Base-by-base conservation (phyloP, 139 green algal species). In the Raphidocelis subcapitata region DNA sequence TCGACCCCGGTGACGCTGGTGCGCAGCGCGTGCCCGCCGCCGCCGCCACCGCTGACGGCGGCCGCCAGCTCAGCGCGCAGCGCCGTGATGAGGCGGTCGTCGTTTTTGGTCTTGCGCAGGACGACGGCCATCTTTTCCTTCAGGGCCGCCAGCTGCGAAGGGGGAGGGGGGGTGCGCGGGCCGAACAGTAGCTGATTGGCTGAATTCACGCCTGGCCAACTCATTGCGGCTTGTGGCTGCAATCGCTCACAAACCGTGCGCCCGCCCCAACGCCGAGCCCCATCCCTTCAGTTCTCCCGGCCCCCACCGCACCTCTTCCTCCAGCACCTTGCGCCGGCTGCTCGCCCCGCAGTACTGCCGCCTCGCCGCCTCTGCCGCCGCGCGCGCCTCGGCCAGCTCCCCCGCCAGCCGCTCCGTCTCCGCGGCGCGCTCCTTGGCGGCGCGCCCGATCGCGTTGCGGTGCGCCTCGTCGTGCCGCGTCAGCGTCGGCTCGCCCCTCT, bases 51-150 rank as follows among this genome's bases (percentile, higher is more conserved):
- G 18, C 20, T 29, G 23, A 41, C 32, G n/a, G 56, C 41, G 20
- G 60, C 36, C 12, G 57, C 70, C 35, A 84, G 63, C 73, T 84
- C 79, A 2, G 31, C 46, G 49, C 71, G 63, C 35, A 91, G 68
- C 18, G 85, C 86, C 29, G 72, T 54, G 26, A 93, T 89, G 20
- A 93, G 82, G 54, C 72, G 76, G 79, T 90, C 84, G 67, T 93
- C 87, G 55, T 81, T 93, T 5, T 67, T 31, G 15, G 76, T 85
- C 72, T 93, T 93, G 16, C 82, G 73, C 57, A 93, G 72, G 26
- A 91, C 72, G 16, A 92, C 74, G 18, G 66, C 54, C 31, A 91
- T 67, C 79, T 89, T 91, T 8, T 80, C 60, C 47, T 76, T 84
- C 37, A 87, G 24, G 55, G 46, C 52, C 24, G 67, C 64, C 36